Conservation (phyloP, 352 stramenopile species). For the Phytopythium vexans region DNA sequence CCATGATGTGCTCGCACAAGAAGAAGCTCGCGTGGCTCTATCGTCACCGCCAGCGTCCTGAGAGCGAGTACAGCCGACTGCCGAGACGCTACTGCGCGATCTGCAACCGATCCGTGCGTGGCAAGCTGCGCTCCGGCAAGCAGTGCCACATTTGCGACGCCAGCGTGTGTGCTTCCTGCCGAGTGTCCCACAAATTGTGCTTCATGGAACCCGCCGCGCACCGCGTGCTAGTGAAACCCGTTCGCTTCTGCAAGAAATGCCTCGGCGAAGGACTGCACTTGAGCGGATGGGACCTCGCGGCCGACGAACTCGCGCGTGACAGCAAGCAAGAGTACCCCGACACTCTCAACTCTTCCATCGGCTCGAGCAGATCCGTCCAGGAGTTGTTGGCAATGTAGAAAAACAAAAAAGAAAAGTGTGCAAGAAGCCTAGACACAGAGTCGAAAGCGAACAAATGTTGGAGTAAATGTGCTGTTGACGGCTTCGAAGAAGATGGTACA, state of each 20-base stretch:
- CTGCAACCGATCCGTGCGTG: slow-evolving; percentile 8
- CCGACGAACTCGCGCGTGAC: slow-evolving; percentile 13
- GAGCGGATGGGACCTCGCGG: slow-evolving; percentile 11
- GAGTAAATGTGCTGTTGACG: too few relatives aligned
- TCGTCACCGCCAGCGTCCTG: slow-evolving; percentile 9
- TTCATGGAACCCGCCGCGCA: slow-evolving; percentile 12
- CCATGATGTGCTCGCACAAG: slow-evolving; percentile 30
- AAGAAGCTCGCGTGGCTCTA: slow-evolving; percentile 51
- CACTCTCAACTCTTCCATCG: slow-evolving; percentile 5
- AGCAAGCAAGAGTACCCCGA: slow-evolving; percentile 7
- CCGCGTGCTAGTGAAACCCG: slow-evolving; percentile 12
- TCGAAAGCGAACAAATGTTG: too few relatives aligned
- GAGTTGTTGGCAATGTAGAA: too few relatives aligned
- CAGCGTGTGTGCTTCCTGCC: slow-evolving; percentile 17
- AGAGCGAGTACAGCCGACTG: slow-evolving; percentile 8
- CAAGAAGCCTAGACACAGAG: too few relatives aligned
- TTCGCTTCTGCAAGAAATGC: slow-evolving; percentile 16
- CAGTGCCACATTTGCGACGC: slow-evolving; percentile 15
- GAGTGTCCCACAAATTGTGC: slow-evolving; percentile 16
- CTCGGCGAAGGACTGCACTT: slow-evolving; percentile 6
- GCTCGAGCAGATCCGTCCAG: background rate
- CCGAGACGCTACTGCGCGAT: slow-evolving; percentile 15
- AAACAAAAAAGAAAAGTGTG: too few relatives aligned
- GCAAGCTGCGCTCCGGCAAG: slow-evolving; percentile 3
- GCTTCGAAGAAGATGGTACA: too few relatives aligned